Evolutionary conservation across 305 asterid genomes (phyloP), one percentile per base, ranked within the genome.

Genomic region (Caryopteris hybrid): DNA sequence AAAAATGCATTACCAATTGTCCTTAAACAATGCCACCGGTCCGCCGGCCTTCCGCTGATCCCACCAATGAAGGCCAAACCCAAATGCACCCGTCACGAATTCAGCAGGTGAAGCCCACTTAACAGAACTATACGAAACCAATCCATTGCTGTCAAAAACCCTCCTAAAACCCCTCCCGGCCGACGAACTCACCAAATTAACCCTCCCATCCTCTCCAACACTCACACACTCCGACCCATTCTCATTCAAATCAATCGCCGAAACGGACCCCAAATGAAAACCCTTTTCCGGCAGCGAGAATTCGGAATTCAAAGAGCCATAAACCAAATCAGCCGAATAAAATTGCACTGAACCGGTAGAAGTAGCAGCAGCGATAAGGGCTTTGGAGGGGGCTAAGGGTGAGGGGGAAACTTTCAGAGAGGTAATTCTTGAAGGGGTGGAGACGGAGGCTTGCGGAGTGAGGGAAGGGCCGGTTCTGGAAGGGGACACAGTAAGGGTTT

Each of bases 51-150:
- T 85, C 68, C 97, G 72, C 73, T 78, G 88, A 81, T 92, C 98
- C 98, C 98, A 92, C 98, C 93, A 92, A 27, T 85, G 93, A 39
- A 92, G 86, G 8, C 91, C 83, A 76, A 78, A 88, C n/a, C 97
- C 98, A 60, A 90, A 86, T 6, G 93, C 88, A 38, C 97, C 97
- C 6, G 95, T 90, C 59, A 86, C 93, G 69, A 90, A 90, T 76
- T 92, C 98, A 59, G 69, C 76, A 0, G 93, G 95, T 0, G 96
- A 88, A 3, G 97, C 98, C 98, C 97, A 92, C 74, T 84, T 88
- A 43, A 84, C 95, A 3, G 97, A 72, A 5, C 74, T 80, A 70
- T 90, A 92, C 16, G 91, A 78, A 58, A 88, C 89, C 86, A 89
- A 73, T 0, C 97, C 97, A 69, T 77, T 77, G 42, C 92, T 81